Conservation (phyloP, 805 yeast species). For the Schwanniomyces polymorphus region DNA sequence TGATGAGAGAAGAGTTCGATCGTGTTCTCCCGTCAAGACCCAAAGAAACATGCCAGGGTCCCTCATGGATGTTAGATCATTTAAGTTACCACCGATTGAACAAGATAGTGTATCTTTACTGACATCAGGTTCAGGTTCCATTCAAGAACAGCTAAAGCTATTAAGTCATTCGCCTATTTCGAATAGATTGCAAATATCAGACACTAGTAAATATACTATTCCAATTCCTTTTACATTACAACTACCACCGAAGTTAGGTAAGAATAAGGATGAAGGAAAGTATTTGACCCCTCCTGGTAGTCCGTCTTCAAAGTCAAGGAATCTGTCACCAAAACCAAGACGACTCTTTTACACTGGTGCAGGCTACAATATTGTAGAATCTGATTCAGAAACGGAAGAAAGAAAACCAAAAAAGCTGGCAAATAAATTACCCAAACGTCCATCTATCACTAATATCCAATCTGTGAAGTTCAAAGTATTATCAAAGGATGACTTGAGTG, state of each 20-base stretch:
- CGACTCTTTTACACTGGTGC: constrained; percentile 34
- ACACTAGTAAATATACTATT: constrained; percentile 28
- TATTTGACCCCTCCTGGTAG: background rate
- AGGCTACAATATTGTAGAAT: constrained; percentile 35
- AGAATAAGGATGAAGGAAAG: background rate
- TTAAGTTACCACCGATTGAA: background rate
- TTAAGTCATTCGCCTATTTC: constrained; percentile 37
- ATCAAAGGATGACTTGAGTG: constrained; percentile 38
- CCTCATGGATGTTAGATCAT: constrained; percentile 24
- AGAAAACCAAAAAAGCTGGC: constrained; percentile 21
- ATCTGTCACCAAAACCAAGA: constrained; percentile 10
- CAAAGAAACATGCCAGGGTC: constrained; percentile 22
- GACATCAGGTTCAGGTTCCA: constrained; percentile 18
- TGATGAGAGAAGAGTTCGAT: constrained; percentile 26
- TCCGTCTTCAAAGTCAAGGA: constrained; percentile 11
- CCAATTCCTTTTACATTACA: constrained; percentile 44
- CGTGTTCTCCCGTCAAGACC: constrained; percentile 35
- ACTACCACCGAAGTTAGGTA: constrained; percentile 40
- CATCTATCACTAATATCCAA: background rate
- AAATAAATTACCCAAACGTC: background rate
- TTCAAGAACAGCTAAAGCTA: constrained; percentile 20
- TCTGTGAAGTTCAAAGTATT: constrained; percentile 15
- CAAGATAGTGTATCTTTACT: constrained; percentile 3
- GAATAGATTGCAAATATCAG: constrained; percentile 34
- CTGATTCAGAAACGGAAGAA: constrained; percentile 19